phyloP scores from a whole-genome alignment of 1,284 basidiomycete genomes.

The Cutaneotrichosporon cyanovorans region DNA sequence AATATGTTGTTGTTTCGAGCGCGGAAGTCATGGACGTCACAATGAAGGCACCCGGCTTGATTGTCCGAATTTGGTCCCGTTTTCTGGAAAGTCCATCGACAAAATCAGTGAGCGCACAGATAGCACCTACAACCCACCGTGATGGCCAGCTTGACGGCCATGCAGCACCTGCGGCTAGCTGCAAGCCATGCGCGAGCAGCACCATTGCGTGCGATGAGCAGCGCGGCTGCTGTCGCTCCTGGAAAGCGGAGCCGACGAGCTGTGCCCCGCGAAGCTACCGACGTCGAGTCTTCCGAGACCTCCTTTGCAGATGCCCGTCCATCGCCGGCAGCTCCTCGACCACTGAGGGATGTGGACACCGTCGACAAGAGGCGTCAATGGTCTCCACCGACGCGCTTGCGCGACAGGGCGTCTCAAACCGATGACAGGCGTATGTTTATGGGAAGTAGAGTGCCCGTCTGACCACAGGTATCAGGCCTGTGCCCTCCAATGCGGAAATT shows the following conservation, averaged over 20 bases:
- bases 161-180: constrained; percentile 7
- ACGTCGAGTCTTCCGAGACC: too few relatives aligned
- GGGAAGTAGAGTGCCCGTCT: neutral
- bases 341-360: too few relatives aligned
- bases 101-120: neutral
- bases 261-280: too few relatives aligned
- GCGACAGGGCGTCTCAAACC: neutral
- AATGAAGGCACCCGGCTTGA: neutral
- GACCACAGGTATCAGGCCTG: neutral
- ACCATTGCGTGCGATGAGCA: constrained; percentile 2
- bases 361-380: too few relatives aligned
- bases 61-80: too few relatives aligned
- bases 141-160: neutral
- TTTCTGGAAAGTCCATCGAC: neutral
- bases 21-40: neutral
- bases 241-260: too few relatives aligned
- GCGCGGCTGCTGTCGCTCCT: neutral
- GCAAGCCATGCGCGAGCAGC: neutral
- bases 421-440: neutral
- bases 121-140: neutral
- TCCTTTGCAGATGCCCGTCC: too few relatives aligned
- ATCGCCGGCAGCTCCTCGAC: too few relatives aligned
- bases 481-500: too few relatives aligned
- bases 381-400: too few relatives aligned
- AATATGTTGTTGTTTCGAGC: neutral